Evolutionary conservation across 2,329 filamentous ascomycete species (phyloP), one percentile per base, ranked within the genome.

Genomic region (Fusarium sp.): DNA sequence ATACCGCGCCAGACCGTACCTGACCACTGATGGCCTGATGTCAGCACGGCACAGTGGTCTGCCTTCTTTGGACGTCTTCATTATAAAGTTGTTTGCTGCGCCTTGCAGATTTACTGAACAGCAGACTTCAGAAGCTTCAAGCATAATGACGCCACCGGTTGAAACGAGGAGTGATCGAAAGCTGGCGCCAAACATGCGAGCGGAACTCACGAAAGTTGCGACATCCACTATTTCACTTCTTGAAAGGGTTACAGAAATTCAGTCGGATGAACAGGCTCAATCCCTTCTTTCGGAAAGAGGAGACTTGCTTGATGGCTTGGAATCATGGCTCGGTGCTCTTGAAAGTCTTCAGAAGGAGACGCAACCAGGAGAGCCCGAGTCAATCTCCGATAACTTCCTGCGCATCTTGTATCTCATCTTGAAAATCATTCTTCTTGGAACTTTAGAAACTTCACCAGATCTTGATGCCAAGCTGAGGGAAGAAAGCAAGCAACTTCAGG

Each of bases 51-150:
- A 80, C 68, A 70, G 52, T 10, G 75, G 78, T 31, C 73, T 86
- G 48, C 84, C 84, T 6, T 74, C 82, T 10, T 72, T 86, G 15
- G 84, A 85, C 70, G 63, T 83, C 44, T 85, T 85, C 68, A 80
- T 85, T 67, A 80, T 85, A 72, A 85, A 85, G 73, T 59, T 85
- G 35, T 83, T 85, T 61, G 77, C 80, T 74, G 83, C 82, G 41
- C 83, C 83, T 62, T 85, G 83, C 72, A 84, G 81, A 39, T 84
- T 84, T 61, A 74, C 81, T 5, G 83, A 84, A 31, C 71, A 74
- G 49, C 72, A 76, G 36, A 26, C 75, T 61, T 57, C 72, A 54
- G 59, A 65, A 26, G 31, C 74, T 24, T 7, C 42, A 14, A 77
- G 63, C 60, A 72, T 61, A 12, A 35, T 66, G n/a, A 48, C 72